These are phyloP conservation scores for Carex kokanica DNA, from an alignment of 176 grass and related monocot genomes.

Conservation along the genomic window DNA sequence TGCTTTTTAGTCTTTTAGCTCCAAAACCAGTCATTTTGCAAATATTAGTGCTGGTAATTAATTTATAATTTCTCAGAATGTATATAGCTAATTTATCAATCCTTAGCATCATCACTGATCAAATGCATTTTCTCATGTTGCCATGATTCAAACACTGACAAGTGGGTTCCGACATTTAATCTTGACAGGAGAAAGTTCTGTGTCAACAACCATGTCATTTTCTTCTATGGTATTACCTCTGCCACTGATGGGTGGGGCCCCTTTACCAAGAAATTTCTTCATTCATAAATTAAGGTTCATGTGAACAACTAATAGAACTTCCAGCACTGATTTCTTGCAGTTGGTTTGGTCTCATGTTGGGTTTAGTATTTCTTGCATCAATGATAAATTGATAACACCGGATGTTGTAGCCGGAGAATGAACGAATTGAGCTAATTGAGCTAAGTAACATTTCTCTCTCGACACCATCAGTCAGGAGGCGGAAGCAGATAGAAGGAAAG, in stretches of 20 bases:
- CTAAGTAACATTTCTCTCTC: too few species aligned
- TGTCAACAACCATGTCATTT: conserved; percentile 20
- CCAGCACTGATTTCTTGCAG: not conserved
- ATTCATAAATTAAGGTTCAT: not conserved
- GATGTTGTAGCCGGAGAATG: too few species aligned
- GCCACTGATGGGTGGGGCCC: not conserved
- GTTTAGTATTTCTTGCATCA: not conserved
- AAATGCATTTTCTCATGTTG: not conserved
- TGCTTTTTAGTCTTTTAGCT: too few species aligned
- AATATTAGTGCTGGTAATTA: too few species aligned
- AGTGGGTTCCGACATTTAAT: too few species aligned
- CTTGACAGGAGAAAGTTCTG: not conserved
- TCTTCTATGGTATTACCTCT: not conserved
- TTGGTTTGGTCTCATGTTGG: not conserved
- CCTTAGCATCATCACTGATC: not conserved
- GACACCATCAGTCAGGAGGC: too few species aligned
- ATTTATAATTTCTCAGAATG: too few species aligned
- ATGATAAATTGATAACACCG: too few species aligned
- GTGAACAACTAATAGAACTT: conserved; percentile 27
- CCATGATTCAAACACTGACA: not conserved
- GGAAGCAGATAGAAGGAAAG: too few species aligned
- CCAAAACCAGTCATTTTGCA: too few species aligned
- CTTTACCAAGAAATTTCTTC: not conserved
- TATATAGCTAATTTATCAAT: too few species aligned
- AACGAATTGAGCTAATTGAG: too few species aligned